Conservation (phyloP, 2,329 filamentous ascomycete species). For the Hortaea sp. region DNA sequence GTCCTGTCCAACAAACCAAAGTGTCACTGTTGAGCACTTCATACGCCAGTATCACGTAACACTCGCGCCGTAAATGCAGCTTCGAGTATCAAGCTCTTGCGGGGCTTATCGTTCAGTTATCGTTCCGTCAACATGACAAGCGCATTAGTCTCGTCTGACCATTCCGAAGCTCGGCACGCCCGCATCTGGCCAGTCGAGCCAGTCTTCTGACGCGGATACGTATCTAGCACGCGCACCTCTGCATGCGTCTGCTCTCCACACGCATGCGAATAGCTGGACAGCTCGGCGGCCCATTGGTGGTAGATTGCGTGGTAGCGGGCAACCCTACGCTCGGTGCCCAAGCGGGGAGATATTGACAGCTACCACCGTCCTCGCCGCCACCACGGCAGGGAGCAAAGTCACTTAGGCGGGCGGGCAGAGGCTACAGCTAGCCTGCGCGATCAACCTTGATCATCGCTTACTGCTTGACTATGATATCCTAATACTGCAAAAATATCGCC, state of each 20-base stretch:
- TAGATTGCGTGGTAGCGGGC: slow-evolving; percentile 1
- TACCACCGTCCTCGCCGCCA: neutral
- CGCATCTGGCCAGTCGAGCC: too few species aligned
- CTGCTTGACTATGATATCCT: slow-evolving; percentile 3
- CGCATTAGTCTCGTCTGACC: neutral
- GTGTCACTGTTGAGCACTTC: too few species aligned
- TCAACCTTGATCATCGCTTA: neutral
- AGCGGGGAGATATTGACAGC: too few species aligned
- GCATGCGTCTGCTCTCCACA: neutral
- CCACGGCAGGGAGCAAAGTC: neutral
- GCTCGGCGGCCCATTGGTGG: slow-evolving; percentile 3
- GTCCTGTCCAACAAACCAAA: too few species aligned
- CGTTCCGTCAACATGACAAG: neutral
- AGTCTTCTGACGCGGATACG: slow-evolving; percentile 1
- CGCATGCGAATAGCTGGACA: neutral
- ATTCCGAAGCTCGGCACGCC: too few species aligned
- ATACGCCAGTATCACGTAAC: too few species aligned
- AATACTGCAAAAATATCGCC: slow-evolving; percentile 6
- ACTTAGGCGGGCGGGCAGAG: neutral
- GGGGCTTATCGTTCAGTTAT: neutral
- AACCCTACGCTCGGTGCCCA: neutral
- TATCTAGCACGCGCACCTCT: neutral
- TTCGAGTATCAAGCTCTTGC: too few species aligned
- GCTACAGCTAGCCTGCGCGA: neutral
- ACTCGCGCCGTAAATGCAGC: too few species aligned